phyloP scores from a whole-genome alignment of 495 filamentous ascomycete species.

The Penicillium simplicissimum region DNA sequence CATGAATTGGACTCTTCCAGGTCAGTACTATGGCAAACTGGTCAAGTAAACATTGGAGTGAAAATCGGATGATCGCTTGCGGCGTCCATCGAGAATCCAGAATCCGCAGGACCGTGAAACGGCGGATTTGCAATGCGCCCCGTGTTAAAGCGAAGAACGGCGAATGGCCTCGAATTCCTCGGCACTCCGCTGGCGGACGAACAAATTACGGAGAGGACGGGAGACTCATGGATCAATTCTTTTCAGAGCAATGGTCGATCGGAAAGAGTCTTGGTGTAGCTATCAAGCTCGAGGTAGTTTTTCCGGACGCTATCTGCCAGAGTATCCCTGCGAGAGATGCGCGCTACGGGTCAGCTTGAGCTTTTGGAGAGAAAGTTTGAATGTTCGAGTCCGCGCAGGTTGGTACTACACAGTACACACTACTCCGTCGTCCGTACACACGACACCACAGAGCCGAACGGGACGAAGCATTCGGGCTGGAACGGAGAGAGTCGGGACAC shows the following conservation, averaged over 20 bases:
- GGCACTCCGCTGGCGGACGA: conserved; percentile 37
- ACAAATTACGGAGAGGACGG: conserved; percentile 42
- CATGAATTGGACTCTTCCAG: neutral
- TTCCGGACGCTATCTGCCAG: neutral
- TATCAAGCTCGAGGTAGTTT: neutral
- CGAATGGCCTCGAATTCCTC: conserved; percentile 34
- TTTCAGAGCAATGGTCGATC: conserved; percentile 7
- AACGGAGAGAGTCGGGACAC: conserved; percentile 10
- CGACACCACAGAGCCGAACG: neutral
- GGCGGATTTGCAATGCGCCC: conserved; percentile 2
- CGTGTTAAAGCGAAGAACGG: conserved; percentile 18
- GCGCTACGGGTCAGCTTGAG: neutral
- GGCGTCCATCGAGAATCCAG: neutral
- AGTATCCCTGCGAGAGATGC: neutral
- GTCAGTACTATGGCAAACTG: neutral
- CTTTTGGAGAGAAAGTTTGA: neutral
- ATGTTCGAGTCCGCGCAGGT: neutral
- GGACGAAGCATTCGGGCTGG: conserved; percentile 10
- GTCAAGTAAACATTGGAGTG: no score
- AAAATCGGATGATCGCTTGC: neutral
- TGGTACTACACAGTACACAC: no score
- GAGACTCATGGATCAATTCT: conserved; percentile 21
- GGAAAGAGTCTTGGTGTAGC: neutral
- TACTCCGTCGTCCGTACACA: no score
- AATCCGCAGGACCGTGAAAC: neutral